phyloP scores from a whole-genome alignment of 805 yeast genomes.

The Wickerhamiella kazuoi region DNA sequence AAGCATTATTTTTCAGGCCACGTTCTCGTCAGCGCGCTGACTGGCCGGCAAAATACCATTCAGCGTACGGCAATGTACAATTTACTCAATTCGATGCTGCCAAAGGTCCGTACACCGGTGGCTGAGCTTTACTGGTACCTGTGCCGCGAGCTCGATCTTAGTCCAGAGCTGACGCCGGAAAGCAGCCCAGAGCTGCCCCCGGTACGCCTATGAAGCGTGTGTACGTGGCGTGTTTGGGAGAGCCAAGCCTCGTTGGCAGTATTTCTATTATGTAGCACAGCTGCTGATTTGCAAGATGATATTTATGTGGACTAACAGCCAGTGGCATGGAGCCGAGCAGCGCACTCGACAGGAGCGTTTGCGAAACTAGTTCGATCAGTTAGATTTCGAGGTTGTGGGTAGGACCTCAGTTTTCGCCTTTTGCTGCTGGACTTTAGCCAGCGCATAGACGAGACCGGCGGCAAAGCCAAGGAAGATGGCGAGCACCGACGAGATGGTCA shows the following conservation, averaged over 20 bases:
- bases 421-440: conserved; percentile 83
- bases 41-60: conserved; percentile 30
- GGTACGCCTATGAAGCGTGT: too few species aligned
- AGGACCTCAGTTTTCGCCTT: conserved; percentile 19
- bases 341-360: too few species aligned
- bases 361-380: too few species aligned
- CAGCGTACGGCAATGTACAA: conserved; percentile 33
- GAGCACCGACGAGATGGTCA: conserved; percentile 76
- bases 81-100: conserved; percentile 35
- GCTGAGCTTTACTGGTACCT: conserved; percentile 6
- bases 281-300: too few species aligned
- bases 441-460: conserved; percentile 91
- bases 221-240: too few species aligned
- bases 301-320: too few species aligned
- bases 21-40: conserved; percentile 25
- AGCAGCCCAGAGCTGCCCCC: too few species aligned
- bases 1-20: conserved; percentile 27
- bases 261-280: too few species aligned
- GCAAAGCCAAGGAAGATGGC: conserved; percentile 87
- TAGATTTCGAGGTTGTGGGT: conserved; percentile 9
- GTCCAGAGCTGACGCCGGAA: too few species aligned
- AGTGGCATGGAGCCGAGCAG: too few species aligned
- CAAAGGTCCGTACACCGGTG: conserved; percentile 23
- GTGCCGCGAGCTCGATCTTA: neutral
- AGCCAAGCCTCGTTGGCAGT: too few species aligned